Conservation (phyloP, 257 asterid genomes). For the Solanum bulbocastanum region DNA sequence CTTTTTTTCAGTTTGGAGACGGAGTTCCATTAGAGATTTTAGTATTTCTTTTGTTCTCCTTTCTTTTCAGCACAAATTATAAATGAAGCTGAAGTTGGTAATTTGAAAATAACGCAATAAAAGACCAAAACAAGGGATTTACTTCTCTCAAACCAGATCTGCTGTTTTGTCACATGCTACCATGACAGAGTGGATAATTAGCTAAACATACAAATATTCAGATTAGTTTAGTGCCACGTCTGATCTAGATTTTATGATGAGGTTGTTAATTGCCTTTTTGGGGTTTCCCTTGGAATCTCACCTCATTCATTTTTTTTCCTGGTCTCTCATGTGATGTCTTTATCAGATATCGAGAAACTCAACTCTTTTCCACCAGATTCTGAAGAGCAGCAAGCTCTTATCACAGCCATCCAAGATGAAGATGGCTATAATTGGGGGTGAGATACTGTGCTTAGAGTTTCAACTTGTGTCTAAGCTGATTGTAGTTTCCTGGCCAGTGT, state of each 20-base stretch:
- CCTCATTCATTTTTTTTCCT: neutral
- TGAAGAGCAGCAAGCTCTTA: constrained; percentile 73
- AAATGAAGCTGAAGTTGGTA: neutral
- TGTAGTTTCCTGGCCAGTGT: neutral
- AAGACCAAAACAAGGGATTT: neutral
- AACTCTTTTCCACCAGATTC: constrained; percentile 79
- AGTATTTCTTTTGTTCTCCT: neutral
- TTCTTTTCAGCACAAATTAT: neutral
- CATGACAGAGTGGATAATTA: neutral
- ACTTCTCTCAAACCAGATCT: neutral
- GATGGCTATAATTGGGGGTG: constrained; percentile 99
- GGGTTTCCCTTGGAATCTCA: neutral
- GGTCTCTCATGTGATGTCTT: neutral
- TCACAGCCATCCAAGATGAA: constrained; percentile 63
- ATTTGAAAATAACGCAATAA: neutral
- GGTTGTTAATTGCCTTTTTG: neutral
- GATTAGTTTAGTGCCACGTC: neutral
- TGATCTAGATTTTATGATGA: neutral
- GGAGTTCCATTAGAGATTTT: neutral
- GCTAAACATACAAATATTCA: neutral
- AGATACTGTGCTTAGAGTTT: constrained; percentile 21
- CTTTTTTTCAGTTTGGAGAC: neutral
- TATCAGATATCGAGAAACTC: constrained; percentile 59
- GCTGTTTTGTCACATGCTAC: neutral
- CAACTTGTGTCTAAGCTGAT: neutral